Percentiles rank a stretch among this genome's conserved stretches.
Evolutionary conservation across 2,329 filamentous ascomycete genomes (phyloP).

Genomic region (Fusarium abutilonis): DNA sequence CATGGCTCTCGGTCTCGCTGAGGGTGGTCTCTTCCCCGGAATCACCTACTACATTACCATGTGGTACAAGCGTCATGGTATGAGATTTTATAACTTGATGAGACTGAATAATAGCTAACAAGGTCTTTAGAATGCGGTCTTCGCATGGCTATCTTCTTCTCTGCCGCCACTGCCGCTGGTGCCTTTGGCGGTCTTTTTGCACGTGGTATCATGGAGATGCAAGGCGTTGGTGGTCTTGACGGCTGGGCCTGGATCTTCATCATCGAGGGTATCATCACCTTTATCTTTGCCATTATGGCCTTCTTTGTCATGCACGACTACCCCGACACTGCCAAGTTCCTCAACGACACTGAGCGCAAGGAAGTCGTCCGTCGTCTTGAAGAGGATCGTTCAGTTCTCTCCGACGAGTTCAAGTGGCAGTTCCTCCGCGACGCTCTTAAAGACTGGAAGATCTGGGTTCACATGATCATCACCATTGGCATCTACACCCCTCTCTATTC

Average conservation of each 20-base stretch:
- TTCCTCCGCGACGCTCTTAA: slow-evolving; percentile 65
- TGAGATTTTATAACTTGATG: no score
- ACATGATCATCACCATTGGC: slow-evolving; percentile 71
- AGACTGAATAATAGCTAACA: no score
- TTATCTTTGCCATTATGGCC: slow-evolving; percentile 56
- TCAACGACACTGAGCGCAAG: slow-evolving; percentile 55
- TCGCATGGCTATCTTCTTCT: slow-evolving; percentile 69
- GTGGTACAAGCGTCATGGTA: slow-evolving; percentile 66
- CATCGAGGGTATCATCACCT: slow-evolving; percentile 65
- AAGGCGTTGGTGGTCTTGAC: slow-evolving; percentile 58
- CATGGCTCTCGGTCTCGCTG: slow-evolving; percentile 59
- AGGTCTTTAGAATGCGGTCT: slow-evolving; percentile 59
- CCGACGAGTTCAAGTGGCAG: slow-evolving; percentile 66
- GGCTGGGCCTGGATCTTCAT: slow-evolving; percentile 88
- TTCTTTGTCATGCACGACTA: slow-evolving; percentile 69
- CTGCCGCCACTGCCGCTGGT: slow-evolving; percentile 66
- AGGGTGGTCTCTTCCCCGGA: slow-evolving; percentile 70
- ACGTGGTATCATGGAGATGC: slow-evolving; percentile 67
- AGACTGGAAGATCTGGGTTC: slow-evolving; percentile 65
- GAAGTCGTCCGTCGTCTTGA: slow-evolving; percentile 57
- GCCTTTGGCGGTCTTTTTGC: slow-evolving; percentile 71
- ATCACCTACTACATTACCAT: slow-evolving; percentile 68
- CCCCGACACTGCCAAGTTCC: slow-evolving; percentile 62
- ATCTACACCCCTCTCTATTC: slow-evolving; percentile 56
- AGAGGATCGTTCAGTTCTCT: slow-evolving; percentile 57